Base-by-base conservation (phyloP, 495 filamentous ascomycete genomes). In the Talaromyces thailandensis region DNA sequence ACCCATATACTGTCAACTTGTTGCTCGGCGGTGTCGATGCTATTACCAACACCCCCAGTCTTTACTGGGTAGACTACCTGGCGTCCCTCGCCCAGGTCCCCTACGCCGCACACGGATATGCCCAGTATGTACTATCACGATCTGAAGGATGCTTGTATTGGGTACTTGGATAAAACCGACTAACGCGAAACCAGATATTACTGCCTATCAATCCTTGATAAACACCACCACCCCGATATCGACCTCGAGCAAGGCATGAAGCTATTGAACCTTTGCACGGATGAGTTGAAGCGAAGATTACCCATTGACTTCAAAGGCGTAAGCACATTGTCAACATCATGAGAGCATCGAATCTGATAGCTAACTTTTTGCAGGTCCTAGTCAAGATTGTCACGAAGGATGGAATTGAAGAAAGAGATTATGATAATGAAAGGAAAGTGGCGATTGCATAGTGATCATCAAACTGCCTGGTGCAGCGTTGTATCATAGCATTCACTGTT, bases 51-150 rank as follows among this genome's bases (percentile, higher is more conserved):
- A 86, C 91, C 78, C 93, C 95, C 16, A 87, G 86, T 69, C 79
- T 98, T 62, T 96, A 93, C 84, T 98, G 94, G 94, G 82, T 96
- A 63, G 94, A 98, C 74, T 97, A 98, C 73, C 84, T 98, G 71
- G 94, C 94, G 58, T 86, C 92, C 43, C 77, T 91, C 70, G 94
- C 93, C 2, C 80, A 85, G 14, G 79, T 98, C 31, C 94, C 94
- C 65, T 98, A 98, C 73, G 95, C 94, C 26, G 94, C 95, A 52
- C 94, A 98, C 67, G 94, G 94, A 62, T 98, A 98, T 76, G 95
- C 94, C 35, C 94, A 98, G 86, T 93, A 87, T 62, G 90, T 85
- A 62, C 64, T 21, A 35, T 18, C n/a, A n/a, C n/a, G n/a, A n/a
- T n/a, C n/a, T n/a, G n/a, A n/a, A n/a, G n/a, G n/a, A n/a, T n/a